Conservation (phyloP, 164 flowering plant genomes). For the Annona squamosa region DNA sequence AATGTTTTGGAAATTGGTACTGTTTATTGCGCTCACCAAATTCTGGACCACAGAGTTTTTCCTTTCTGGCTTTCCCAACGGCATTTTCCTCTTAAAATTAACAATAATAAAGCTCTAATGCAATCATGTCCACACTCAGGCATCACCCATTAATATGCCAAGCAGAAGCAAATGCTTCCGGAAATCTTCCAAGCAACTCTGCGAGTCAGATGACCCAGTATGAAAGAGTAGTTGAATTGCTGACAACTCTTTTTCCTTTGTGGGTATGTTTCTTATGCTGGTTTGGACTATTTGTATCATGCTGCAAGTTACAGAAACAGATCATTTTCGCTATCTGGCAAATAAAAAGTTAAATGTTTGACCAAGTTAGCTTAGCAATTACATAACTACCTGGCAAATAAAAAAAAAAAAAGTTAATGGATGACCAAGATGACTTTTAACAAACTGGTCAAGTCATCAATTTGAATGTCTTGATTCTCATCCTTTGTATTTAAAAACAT, state of each 20-base stretch:
- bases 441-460: neutral
- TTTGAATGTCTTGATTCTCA: neutral
- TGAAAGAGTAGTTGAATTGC: conserved; percentile 73
- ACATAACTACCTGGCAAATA: neutral
- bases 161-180: conserved; percentile 59
- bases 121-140: conserved; percentile 25
- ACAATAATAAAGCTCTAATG: neutral
- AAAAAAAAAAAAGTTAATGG: neutral
- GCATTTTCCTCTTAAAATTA: neutral
- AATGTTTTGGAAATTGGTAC: neutral
- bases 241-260: conserved; percentile 90
- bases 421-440: neutral
- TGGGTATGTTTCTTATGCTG: conserved; percentile 58
- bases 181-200: conserved; percentile 50
- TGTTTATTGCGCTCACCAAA: neutral
- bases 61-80: neutral
- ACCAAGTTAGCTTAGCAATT: neutral
- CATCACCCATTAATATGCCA: conserved; percentile 40
- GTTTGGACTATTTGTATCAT: neutral
- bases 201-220: conserved; percentile 50
- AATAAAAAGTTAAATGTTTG: neutral
- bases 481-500: neutral
- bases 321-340: neutral
- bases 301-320: neutral
- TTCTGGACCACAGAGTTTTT: neutral